These are phyloP conservation scores for Alternaria sp. DNA, from an alignment of 2,329 filamentous ascomycete species.

Conservation along the genomic window DNA sequence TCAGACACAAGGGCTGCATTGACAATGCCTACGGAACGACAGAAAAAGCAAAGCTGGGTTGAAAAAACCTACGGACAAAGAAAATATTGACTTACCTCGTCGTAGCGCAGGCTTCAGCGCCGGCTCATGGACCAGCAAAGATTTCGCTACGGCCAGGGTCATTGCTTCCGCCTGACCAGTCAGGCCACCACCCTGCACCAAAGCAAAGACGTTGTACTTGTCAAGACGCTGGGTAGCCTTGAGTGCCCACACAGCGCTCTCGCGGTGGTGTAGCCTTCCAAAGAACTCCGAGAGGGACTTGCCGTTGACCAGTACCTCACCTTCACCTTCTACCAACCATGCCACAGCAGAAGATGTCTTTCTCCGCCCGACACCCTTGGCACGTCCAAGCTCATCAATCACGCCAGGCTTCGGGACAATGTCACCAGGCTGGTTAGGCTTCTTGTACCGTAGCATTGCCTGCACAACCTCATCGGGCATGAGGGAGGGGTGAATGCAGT, in stretches of 20 bases:
- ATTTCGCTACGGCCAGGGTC: constrained; percentile 87
- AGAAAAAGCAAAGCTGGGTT: constrained; percentile 1
- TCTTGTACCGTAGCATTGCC: constrained; percentile 74
- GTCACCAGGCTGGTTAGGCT: constrained; percentile 74
- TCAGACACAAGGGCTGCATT: constrained; percentile 6
- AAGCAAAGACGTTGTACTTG: constrained; percentile 96
- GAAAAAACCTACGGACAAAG: background rate
- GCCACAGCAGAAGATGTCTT: constrained; percentile 88
- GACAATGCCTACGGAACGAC: constrained; percentile 1
- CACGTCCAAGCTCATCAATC: constrained; percentile 79
- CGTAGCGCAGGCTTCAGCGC: constrained; percentile 85
- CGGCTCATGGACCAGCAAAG: constrained; percentile 89
- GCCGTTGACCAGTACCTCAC: constrained; percentile 89
- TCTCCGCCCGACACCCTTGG: constrained; percentile 81
- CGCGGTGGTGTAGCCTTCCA: constrained; percentile 87
- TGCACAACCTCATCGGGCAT: constrained; percentile 73
- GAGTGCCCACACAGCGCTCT: constrained; percentile 92
- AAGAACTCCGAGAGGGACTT: constrained; percentile 84
- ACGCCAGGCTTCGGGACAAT: constrained; percentile 68
- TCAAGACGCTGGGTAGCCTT: constrained; percentile 83
- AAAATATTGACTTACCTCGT: constrained; percentile 72
- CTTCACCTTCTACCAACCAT: constrained; percentile 90
- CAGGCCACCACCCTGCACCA: constrained; percentile 84
- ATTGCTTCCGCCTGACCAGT: constrained; percentile 97
- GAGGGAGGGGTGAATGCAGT: constrained; percentile 82